Evolutionary conservation across 345 rosid genomes (phyloP).

Genomic region (Lenwebbia sp.): DNA sequence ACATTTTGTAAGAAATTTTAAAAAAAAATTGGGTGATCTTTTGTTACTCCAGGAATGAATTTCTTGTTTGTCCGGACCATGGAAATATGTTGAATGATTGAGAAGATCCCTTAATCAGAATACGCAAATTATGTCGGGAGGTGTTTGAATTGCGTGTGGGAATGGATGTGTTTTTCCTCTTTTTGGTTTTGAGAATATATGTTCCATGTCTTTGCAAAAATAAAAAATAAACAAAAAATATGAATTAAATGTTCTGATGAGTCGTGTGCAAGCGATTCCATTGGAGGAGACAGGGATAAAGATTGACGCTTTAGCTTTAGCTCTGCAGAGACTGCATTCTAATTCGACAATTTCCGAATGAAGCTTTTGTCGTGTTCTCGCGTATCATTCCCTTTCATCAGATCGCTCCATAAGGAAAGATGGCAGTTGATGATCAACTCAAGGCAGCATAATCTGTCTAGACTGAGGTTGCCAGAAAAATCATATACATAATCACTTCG

Average conservation of each 20-base stretch:
- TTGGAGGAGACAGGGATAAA: not conserved
- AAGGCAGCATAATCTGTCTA: not conserved
- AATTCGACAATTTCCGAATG: not conserved
- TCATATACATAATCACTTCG: not conserved
- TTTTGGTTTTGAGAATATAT: not conserved
- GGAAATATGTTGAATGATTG: not conserved
- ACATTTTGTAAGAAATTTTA: not conserved
- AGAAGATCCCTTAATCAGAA: not conserved
- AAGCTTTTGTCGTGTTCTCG: not conserved
- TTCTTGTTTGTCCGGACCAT: not conserved
- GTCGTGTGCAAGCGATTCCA: not conserved
- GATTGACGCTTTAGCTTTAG: not conserved
- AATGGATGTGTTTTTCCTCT: not conserved
- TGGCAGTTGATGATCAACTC: not conserved
- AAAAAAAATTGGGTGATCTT: not conserved
- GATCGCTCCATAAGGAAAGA: not conserved
- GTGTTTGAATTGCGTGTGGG: not conserved
- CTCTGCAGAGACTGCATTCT: not conserved
- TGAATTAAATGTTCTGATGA: not conserved
- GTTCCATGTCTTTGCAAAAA: not conserved
- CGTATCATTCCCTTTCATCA: not conserved
- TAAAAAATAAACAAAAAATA: not conserved
- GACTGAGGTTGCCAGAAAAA: not conserved
- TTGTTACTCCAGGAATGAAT: not conserved
- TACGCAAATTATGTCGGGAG: not conserved